Base-by-base conservation (phyloP, 495 filamentous ascomycete genomes). In the Tirmania nivea region DNA sequence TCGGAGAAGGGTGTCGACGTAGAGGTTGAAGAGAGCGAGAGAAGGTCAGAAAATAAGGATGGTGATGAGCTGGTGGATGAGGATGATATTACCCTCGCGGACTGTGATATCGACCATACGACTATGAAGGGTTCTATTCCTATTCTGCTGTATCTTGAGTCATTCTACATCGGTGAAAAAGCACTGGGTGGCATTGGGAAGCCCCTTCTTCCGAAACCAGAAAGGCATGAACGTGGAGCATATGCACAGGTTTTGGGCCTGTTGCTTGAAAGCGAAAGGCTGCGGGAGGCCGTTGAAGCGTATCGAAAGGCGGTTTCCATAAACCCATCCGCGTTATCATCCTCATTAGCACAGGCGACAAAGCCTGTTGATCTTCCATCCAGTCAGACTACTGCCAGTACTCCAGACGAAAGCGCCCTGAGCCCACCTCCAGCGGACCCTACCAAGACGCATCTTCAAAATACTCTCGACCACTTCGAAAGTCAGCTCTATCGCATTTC, bases 71-170 rank as follows among this genome's bases (percentile, higher is more conserved):
- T 45, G 4, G 4, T 14, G 5, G 39, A 45, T 14, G 39, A 45
- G 39, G 39, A 45, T 45, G 39, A 45, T 45, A 37, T 64, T 56
- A 56, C 61, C 2, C 50, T 64, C 21, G 54, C 64, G 16, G 62
- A 64, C 51, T 47, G 52, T n/a, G 62, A 64, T 48, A 59, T 49
- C 49, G 62, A 61, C 19, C 58, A 37, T 35, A 64, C 61, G 34
- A 61, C 54, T 17, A 48, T 64, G n/a, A 52, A 50, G 49, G 59
- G 60, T 42, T 56, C 62, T 0, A 48, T 73, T 3, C 59, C 70
- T 1, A 70, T 73, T 6, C 47, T 73, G 25, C 58, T 69, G 19
- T 68, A 72, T 52, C 54, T 73, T 5, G 70, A 73, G 51, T 66
- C 64, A 35, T 69, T 62, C 39, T 63, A 68, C 55, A 52, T 58